Conservation (phyloP, 306 rosid species). For the Fragaria vesca region DNA sequence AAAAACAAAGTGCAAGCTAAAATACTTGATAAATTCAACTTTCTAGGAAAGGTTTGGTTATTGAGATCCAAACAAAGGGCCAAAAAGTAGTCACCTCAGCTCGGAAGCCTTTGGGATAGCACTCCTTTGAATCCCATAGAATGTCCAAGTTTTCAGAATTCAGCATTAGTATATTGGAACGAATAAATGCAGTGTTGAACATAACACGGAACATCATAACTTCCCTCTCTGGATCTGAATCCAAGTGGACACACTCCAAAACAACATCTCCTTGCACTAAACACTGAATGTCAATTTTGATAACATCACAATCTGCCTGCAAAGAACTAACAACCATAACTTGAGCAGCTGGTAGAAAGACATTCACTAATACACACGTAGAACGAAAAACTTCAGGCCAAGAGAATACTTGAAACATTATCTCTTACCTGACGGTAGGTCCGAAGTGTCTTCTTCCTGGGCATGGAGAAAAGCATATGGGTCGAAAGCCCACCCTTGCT, state of each 20-base stretch:
- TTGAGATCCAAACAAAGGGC: conserved; percentile 17
- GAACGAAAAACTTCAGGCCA: conserved; percentile 14
- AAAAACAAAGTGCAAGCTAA: not conserved
- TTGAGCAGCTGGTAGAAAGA: conserved; percentile 21
- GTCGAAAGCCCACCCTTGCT: conserved; percentile 87
- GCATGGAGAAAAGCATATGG: conserved; percentile 83
- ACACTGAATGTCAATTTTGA: conserved; percentile 94
- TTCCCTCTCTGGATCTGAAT: conserved; percentile 86
- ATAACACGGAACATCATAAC: conserved; percentile 96
- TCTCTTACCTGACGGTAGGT: conserved; percentile 69
- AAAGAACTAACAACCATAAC: conserved; percentile 30
- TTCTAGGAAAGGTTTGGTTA: not conserved
- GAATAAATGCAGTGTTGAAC: conserved; percentile 93
- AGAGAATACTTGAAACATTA: not conserved
- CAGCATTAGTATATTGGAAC: conserved; percentile 88
- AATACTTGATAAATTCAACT: not conserved
- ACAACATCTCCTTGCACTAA: conserved; percentile 99
- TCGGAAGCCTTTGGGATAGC: conserved; percentile 85
- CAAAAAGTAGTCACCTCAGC: conserved; percentile 68
- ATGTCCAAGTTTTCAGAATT: conserved; percentile 86
- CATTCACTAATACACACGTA: not conserved
- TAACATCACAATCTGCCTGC: conserved; percentile 97
- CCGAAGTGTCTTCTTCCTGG: conserved; percentile 70
- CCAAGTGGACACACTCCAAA: conserved; percentile 93
- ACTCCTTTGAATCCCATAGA: conserved; percentile 92